phyloP scores from a whole-genome alignment of 352 stramenopile genomes.

The Pythium pyrilobum region DNA sequence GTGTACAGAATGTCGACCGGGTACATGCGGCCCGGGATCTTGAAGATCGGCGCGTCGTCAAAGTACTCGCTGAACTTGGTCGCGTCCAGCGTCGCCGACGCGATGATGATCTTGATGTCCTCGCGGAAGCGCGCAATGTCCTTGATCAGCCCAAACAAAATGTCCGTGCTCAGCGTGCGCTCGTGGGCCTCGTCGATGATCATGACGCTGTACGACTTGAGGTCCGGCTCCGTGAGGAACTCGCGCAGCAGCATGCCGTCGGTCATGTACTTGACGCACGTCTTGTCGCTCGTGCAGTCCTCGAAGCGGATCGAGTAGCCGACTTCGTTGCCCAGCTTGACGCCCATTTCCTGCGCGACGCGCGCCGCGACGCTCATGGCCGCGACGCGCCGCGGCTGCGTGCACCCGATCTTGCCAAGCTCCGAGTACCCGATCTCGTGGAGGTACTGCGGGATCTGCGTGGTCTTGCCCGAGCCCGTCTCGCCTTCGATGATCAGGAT shows the following conservation, averaged over 20 bases:
- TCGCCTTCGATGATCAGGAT: conserved; percentile 88
- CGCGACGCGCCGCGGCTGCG: conserved; percentile 95
- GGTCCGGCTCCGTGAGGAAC: conserved; percentile 96
- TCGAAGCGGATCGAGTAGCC: conserved; percentile 99
- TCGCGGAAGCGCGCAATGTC: conserved; percentile 95
- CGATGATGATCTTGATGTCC: conserved; percentile 98
- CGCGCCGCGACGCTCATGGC: conserved; percentile 99
- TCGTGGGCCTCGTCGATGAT: conserved; percentile 99
- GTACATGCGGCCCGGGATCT: conserved; percentile 96
- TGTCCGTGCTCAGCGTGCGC: conserved; percentile 97
- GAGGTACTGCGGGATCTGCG: conserved; percentile 98
- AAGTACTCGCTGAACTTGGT: conserved; percentile 99
- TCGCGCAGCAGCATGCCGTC: conserved; percentile 99
- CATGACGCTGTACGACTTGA: conserved; percentile 97
- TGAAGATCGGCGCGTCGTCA: conserved; percentile 98
- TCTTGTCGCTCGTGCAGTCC: conserved; percentile 98
- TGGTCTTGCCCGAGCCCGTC: conserved; percentile 97
- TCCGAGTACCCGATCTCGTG: conserved; percentile 96
- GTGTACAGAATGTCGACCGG: conserved; percentile 98
- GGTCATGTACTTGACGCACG: conserved; percentile 99
- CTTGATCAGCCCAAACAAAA: conserved; percentile 99
- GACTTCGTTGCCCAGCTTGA: conserved; percentile 96
- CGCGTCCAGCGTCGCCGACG: conserved; percentile 95
- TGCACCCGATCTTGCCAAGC: conserved; percentile 94
- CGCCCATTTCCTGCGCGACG: conserved; percentile 98